A percentile compares a stretch with the other conserved stretches of the same genome.
These are phyloP conservation scores for Backusella sp. DNA, from an alignment of 192 early-diverging fungal species.

Conservation along the genomic window DNA sequence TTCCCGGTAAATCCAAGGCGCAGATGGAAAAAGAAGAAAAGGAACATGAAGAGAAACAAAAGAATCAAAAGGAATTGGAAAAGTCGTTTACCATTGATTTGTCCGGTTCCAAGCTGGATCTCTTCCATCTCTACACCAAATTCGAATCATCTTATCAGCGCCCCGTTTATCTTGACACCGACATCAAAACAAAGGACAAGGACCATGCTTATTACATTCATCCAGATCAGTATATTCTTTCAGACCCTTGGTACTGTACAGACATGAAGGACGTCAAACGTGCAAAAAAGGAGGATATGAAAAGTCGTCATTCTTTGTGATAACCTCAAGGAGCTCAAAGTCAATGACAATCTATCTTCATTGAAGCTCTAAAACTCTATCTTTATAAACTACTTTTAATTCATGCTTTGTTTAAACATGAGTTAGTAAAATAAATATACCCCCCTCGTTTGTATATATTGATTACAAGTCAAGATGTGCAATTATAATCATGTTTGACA, in stretches of 20 bases:
- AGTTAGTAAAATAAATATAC: too few relatives aligned
- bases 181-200: not conserved
- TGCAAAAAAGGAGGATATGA: not conserved
- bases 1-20: not conserved
- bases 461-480: too few relatives aligned
- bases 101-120: not conserved
- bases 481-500: not conserved
- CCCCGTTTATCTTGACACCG: not conserved
- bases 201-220: not conserved
- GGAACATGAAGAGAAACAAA: not conserved
- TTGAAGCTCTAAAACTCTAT: not conserved
- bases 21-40: not conserved
- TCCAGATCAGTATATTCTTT: not conserved
- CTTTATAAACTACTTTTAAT: too few relatives aligned
- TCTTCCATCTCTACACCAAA: not conserved
- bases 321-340: not conserved
- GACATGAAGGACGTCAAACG: not conserved
- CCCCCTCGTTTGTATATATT: too few relatives aligned
- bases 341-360: not conserved
- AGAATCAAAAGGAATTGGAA: not conserved
- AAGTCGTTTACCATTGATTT: not conserved
- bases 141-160: not conserved
- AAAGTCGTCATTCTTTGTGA: not conserved
- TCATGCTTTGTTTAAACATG: too few relatives aligned
- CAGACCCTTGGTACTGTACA: not conserved